phyloP scores from a whole-genome alignment of 768 basidiomycete species.

The Pisolithus marmoratus region DNA sequence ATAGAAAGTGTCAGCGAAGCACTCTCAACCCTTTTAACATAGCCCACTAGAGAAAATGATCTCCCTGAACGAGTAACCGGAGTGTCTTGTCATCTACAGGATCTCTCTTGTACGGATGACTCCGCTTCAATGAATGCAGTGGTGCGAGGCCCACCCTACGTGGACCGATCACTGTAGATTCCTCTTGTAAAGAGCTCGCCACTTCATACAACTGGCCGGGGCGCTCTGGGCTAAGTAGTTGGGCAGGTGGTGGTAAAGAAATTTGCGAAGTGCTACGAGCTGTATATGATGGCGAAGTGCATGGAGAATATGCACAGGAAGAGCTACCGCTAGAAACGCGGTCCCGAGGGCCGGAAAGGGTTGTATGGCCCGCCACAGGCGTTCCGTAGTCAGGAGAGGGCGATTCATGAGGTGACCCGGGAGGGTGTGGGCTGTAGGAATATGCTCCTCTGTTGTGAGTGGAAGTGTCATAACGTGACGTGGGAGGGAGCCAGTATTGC shows the following conservation, averaged over 20 bases:
- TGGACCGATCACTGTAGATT: conserved; percentile 16
- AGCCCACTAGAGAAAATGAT: conserved; percentile 1
- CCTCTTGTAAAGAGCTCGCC: conserved; percentile 10
- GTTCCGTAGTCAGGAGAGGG: conserved; percentile 15
- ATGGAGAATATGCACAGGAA: conserved; percentile 8
- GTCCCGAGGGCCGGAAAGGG: not conserved
- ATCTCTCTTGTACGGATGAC: conserved; percentile 53
- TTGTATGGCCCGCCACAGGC: conserved; percentile 10
- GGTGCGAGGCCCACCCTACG: conserved; percentile 48
- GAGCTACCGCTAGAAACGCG: conserved; percentile 4
- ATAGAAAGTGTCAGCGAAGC: too few relatives aligned
- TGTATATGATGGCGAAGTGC: conserved; percentile 2
- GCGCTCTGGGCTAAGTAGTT: conserved; percentile 23
- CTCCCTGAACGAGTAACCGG: conserved; percentile 37
- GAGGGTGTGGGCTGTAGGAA: conserved; percentile 9
- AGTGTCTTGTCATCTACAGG: conserved; percentile 59
- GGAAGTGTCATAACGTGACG: not conserved
- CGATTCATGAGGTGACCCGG: conserved; percentile 12
- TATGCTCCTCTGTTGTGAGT: conserved; percentile 12
- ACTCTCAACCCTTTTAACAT: too few relatives aligned
- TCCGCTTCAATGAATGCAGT: conserved; percentile 47
- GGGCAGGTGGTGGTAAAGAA: conserved; percentile 29
- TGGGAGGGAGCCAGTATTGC: not conserved
- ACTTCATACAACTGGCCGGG: conserved; percentile 28
- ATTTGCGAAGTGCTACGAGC: conserved; percentile 15